phyloP scores from a whole-genome alignment of 805 yeast species.

The Kuraishia piskuri region DNA sequence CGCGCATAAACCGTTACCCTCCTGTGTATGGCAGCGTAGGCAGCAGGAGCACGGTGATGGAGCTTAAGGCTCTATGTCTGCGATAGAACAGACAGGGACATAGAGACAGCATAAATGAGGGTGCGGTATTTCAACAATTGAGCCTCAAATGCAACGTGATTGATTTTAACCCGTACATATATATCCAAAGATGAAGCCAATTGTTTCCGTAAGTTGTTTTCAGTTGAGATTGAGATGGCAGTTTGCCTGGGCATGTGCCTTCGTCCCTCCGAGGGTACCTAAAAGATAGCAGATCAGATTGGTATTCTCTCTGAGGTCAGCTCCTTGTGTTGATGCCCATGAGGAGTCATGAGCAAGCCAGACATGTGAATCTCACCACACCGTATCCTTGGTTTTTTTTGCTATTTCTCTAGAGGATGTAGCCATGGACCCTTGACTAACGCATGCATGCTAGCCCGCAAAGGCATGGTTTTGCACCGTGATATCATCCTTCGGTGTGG shows the following conservation, averaged over 20 bases:
- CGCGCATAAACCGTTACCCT: background rate
- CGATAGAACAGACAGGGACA: background rate
- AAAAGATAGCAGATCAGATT: too few relatives aligned
- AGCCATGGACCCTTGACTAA: too few relatives aligned
- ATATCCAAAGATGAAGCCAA: slow-evolving; percentile 1
- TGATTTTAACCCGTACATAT: background rate
- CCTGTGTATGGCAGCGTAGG: background rate
- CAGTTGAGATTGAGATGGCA: background rate
- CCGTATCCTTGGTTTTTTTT: too few relatives aligned
- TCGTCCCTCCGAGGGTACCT: too few relatives aligned
- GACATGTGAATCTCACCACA: too few relatives aligned
- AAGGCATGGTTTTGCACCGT: slow-evolving; percentile 96
- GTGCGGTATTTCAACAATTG: background rate
- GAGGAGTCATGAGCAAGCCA: too few relatives aligned
- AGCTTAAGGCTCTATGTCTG: background rate
- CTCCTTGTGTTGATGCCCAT: too few relatives aligned
- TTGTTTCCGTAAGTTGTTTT: slow-evolving; percentile 1
- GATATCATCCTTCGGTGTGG: slow-evolving; percentile 85
- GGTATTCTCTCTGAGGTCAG: too few relatives aligned
- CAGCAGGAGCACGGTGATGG: background rate
- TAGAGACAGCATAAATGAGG: background rate
- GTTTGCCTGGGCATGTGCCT: too few relatives aligned
- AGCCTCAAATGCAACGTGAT: too few relatives aligned
- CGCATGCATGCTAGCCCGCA: slow-evolving; percentile 40
- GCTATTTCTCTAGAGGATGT: too few relatives aligned